Percentiles rank a stretch among this genome's conserved stretches.
These are phyloP conservation scores for Aspergillus felis DNA, from an alignment of 2,329 filamentous ascomycete genomes.

Conservation along the genomic window DNA sequence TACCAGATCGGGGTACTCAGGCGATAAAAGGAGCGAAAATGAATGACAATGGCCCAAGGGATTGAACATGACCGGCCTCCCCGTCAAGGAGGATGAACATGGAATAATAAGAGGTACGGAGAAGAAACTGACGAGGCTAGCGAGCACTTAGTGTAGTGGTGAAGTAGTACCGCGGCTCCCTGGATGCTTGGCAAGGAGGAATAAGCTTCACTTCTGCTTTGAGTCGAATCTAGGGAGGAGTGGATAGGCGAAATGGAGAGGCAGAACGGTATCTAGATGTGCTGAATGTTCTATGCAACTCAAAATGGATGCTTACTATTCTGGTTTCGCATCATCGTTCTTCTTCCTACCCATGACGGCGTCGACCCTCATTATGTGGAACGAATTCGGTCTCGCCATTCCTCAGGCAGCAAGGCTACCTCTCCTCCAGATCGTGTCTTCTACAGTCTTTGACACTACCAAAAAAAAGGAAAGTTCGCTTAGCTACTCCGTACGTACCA, in stretches of 20 bases:
- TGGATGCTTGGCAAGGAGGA: not conserved
- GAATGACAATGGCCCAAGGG: conserved; percentile 3
- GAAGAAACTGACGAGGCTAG: not conserved
- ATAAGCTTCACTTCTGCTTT: not conserved
- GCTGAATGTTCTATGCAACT: not conserved
- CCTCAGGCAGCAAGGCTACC: not conserved
- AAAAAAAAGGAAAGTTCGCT: not conserved
- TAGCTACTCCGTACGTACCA: no score
- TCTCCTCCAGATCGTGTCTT: not conserved
- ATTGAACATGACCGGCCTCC: conserved; percentile 14
- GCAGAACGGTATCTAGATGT: not conserved
- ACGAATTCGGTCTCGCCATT: not conserved
- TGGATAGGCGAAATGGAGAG: not conserved
- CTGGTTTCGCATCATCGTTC: not conserved
- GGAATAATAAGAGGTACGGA: not conserved
- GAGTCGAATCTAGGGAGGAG: not conserved
- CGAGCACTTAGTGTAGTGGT: not conserved
- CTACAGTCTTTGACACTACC: not conserved
- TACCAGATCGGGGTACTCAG: not conserved
- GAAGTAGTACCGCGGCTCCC: not conserved
- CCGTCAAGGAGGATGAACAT: not conserved
- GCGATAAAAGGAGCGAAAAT: conserved; percentile 3
- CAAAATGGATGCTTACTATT: not conserved
- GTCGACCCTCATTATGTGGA: no score
- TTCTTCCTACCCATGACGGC: no score